Base-by-base conservation (phyloP, 371 early-diverging fungal genomes). In the Mucor plumbeus region DNA sequence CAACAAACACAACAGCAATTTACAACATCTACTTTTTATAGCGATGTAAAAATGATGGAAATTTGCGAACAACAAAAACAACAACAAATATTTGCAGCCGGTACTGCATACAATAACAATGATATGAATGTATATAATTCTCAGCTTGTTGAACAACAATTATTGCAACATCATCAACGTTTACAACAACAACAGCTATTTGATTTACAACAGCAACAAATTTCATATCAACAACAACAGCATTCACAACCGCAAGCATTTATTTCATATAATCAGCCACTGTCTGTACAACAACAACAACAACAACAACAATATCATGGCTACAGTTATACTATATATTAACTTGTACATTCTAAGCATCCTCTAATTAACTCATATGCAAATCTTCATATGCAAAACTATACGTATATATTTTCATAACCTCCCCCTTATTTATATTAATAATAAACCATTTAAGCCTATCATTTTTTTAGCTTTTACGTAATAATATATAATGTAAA, bases 31-130 rank as follows among this genome's bases (percentile, higher is more conserved):
- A 38, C 7, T 38, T 38, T 38, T 11, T 56, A 39, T 31, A 39
- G 13, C 4, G 19, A 40, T 34, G 33, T 36, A 34, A 56, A 33
- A 31, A 33, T 41, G n/a, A 19, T 56, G 33, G 43, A 40, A 9
- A 43, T 40, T 41, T 33, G 31, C n/a, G 56, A 54, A 26, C 55
- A 40, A 40, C 34, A 40, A 41, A 31, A 48, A 61, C 63, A n/a
- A 62, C 62, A 62, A 62, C 62, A 62, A 62, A 62, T 62, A 62
- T 38, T 48, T 48, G 60, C 66, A 65, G 66, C 66, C 31, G 66
- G 66, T 53, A 13, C 66, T 65, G 66, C 66, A 4, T 54, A 63
- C 55, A 59, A 5, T 15, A 26, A 31, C 14, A 14, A 54, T 26
- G 26, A 26, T 3, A 26, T 26, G 26, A 26, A 26, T 26, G 26